Base-by-base conservation (phyloP, 2,329 filamentous ascomycete genomes). In the Alternaria brassicae region DNA sequence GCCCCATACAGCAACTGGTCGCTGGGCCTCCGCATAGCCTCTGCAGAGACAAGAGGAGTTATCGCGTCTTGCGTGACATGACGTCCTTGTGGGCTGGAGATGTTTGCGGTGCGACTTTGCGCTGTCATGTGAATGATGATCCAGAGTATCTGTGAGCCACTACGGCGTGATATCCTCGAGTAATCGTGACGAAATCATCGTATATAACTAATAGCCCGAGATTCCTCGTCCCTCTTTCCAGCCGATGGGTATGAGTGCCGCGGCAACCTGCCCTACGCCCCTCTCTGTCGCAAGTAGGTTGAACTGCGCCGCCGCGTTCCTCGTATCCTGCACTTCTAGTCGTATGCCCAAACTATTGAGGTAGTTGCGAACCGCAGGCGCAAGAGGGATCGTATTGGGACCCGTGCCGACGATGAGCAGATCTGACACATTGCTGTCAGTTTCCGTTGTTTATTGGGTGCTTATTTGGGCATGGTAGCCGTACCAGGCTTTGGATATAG, bases 211-310 rank as follows among this genome's bases (percentile, higher is more conserved):
- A 19, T 36, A 48, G 8, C 21, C 7, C 3, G 44, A 27, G 13
- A 45, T 44, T 69, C 60, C 63, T 42, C 67, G 59, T 6, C 50
- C 65, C 58, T 91, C 89, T 69, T 83, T 86, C 91, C 92, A 96
- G 2, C 92, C 93, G 53, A 95, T 84, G 0, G 93, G 93, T 77
- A 98, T 86, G 78, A 99, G 76, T 9, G 93, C 94, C 2, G 92
- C 94, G 27, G 93, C 94, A 62, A 98, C 88, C 71, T 94, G 90
- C 19, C 88, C 84, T 6, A 95, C 88, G 1, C 95, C 94, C 51
- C 95, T 84, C 81, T 99, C 95, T 17, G 93, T 98, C n/a, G 93
- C 94, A 54, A 99, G 81, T 71, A 99, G 77, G 75, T 99, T 99
- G 78, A 95, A 99, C 77, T 97, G 93, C 32, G 93, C 90, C 1